Percentiles rank a stretch among this genome's conserved stretches.
Evolutionary conservation across 495 filamentous ascomycete species (phyloP).

Genomic region (Tuber brumale): DNA sequence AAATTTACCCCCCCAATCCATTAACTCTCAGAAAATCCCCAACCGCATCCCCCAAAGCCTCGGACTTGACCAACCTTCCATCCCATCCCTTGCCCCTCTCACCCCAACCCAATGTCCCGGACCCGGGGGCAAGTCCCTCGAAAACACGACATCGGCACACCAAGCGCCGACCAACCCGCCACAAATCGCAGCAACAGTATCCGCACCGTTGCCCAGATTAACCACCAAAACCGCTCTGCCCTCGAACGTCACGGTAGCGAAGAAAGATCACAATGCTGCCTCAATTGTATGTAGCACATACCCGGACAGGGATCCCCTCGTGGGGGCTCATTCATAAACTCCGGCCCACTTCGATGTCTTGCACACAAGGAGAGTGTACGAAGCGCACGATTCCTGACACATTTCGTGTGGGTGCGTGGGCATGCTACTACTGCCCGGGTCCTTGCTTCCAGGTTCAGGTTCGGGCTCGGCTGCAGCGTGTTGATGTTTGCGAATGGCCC

Average conservation of each 20-base stretch:
- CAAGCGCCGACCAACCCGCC: conserved; percentile 48
- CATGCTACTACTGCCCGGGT: conserved; percentile 36
- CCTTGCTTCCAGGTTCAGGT: conserved; percentile 40
- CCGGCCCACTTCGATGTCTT: conserved; percentile 10
- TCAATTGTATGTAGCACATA: conserved; percentile 50
- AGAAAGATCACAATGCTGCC: conserved; percentile 49
- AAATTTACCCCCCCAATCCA: conserved; percentile 1
- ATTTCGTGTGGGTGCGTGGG: conserved; percentile 46
- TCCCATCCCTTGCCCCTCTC: conserved; percentile 23
- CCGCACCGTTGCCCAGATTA: conserved; percentile 50
- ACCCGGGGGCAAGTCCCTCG: neutral
- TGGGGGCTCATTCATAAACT: conserved; percentile 10
- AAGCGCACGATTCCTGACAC: conserved; percentile 46
- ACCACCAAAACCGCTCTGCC: conserved; percentile 47
- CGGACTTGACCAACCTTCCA: conserved; percentile 16
- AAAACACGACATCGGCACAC: conserved; percentile 43
- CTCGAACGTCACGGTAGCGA: conserved; percentile 44
- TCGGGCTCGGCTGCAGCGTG: conserved; percentile 34
- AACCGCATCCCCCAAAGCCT: conserved; percentile 24
- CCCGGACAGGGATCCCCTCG: conserved; percentile 42
- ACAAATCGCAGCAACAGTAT: conserved; percentile 51
- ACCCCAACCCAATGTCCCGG: conserved; percentile 21
- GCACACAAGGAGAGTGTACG: conserved; percentile 44
- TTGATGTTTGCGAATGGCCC: conserved; percentile 45
- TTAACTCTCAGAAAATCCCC: conserved; percentile 29